A percentile compares a stretch with the other conserved stretches of the same genome.
Evolutionary conservation across 768 basidiomycete species (phyloP).

Genomic region (Podaxis rugospora): DNA sequence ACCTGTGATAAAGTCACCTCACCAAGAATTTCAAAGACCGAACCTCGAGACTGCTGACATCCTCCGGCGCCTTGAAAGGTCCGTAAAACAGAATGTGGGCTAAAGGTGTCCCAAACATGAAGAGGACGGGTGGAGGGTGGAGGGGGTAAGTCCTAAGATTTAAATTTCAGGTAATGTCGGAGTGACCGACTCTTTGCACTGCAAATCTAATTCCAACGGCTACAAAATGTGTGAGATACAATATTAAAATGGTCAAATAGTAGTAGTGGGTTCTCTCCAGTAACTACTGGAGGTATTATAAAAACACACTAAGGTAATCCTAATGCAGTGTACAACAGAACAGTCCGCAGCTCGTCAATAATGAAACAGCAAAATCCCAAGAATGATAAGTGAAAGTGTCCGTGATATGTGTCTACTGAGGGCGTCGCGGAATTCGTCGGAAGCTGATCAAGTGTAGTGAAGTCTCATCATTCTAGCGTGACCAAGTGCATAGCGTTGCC

Average conservation of each 20-base stretch:
- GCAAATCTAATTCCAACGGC: neutral
- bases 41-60: too few species aligned
- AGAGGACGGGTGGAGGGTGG: too few species aligned
- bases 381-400: neutral
- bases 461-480: neutral
- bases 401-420: neutral
- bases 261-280: neutral
- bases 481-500: neutral
- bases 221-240: neutral
- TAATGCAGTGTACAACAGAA: neutral
- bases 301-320: neutral
- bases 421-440: neutral
- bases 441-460: neutral
- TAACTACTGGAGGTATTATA: neutral
- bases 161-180: too few species aligned
- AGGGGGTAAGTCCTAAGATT: too few species aligned
- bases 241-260: neutral
- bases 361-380: neutral
- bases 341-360: neutral
- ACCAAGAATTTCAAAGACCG: too few species aligned
- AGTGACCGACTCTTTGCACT: neutral
- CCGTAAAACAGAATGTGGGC: too few species aligned
- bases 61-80: too few species aligned
- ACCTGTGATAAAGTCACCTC: too few species aligned
- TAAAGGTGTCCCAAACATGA: too few species aligned